A percentile compares a stretch with the other conserved stretches of the same genome.
Conservation (phyloP, 2,329 filamentous ascomycete species). For the Plectosphaerella sp. region DNA sequence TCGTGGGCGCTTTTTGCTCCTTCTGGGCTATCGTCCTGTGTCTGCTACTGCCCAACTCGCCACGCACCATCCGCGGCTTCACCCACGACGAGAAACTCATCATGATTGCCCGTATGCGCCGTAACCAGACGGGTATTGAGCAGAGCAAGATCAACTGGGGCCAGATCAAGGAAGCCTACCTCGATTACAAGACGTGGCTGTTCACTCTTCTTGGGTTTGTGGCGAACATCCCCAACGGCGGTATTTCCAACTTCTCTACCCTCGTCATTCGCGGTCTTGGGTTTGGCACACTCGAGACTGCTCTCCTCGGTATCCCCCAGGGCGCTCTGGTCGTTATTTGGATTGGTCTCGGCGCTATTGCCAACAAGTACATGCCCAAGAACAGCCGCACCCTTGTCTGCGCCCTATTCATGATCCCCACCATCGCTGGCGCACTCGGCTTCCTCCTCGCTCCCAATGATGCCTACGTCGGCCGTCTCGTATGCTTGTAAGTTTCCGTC, state of each 20-base stretch:
- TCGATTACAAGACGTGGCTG: conserved; percentile 55
- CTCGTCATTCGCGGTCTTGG: conserved; percentile 58
- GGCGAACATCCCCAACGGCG: conserved; percentile 52
- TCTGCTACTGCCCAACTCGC: conserved; percentile 54
- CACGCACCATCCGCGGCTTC: conserved; percentile 48
- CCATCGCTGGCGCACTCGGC: conserved; percentile 54
- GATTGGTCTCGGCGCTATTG: conserved; percentile 34
- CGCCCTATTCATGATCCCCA: conserved; percentile 51
- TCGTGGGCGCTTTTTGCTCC: conserved; percentile 48
- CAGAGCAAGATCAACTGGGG: conserved; percentile 49
- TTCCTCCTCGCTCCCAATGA: conserved; percentile 46
- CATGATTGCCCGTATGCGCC: conserved; percentile 48
- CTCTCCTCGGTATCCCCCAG: conserved; percentile 32
- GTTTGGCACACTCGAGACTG: conserved; percentile 34
- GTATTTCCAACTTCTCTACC: conserved; percentile 55
- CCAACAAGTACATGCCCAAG: conserved; percentile 32
- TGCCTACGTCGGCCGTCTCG: conserved; percentile 47
- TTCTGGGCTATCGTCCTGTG: conserved; percentile 43
- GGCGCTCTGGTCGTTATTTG: conserved; percentile 29
- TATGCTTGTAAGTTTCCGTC: conserved; percentile 40
- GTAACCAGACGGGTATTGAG: conserved; percentile 56
- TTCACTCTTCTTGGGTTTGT: conserved; percentile 51
- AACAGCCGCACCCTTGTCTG: conserved; percentile 50
- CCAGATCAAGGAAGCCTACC: conserved; percentile 51
- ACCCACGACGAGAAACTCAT: conserved; percentile 45